Percentiles rank a stretch among this genome's conserved stretches.
Evolutionary conservation across 2,329 filamentous ascomycete species (phyloP).

Genomic region (Thermothelomyces thermophilus): DNA sequence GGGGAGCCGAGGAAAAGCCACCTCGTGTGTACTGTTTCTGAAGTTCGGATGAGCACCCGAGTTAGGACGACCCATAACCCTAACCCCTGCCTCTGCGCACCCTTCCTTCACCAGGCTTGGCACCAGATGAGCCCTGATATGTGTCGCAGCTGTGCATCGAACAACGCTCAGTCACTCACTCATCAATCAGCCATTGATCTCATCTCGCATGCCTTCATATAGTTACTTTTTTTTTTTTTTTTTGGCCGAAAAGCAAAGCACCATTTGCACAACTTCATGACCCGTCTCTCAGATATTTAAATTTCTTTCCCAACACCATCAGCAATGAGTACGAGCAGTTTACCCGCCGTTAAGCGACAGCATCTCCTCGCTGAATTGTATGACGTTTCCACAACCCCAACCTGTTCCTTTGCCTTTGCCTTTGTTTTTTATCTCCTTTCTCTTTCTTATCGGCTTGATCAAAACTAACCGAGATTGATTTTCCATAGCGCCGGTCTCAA

Average conservation of each 20-base stretch:
- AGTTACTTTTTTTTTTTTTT: too few species aligned
- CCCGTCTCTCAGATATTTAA: neutral
- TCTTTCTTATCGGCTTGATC: neutral
- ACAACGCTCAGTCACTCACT: too few species aligned
- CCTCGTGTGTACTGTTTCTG: too few species aligned
- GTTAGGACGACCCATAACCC: slow-evolving; percentile 2
- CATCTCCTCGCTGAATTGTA: slow-evolving; percentile 80
- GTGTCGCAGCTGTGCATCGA: slow-evolving; percentile 10
- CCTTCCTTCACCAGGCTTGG: neutral
- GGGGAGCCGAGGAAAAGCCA: neutral
- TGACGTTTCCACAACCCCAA: too few species aligned
- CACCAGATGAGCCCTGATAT: slow-evolving; percentile 12
- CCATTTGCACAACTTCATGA: neutral
- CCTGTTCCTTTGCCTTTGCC: too few species aligned
- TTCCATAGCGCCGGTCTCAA: slow-evolving; percentile 65
- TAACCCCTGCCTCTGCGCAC: slow-evolving; percentile 4
- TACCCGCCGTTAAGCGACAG: slow-evolving; percentile 61
- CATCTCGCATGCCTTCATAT: too few species aligned
- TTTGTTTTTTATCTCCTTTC: too few species aligned
- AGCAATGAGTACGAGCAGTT: slow-evolving; percentile 32
- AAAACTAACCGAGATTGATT: neutral
- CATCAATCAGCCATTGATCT: too few species aligned
- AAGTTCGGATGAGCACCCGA: too few species aligned
- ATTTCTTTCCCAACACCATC: slow-evolving; percentile 36
- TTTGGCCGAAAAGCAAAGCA: neutral